Percentiles rank a stretch among this genome's conserved stretches.
Conservation (phyloP, 2,329 filamentous ascomycete genomes). For the Paecilomyces fulvus region DNA sequence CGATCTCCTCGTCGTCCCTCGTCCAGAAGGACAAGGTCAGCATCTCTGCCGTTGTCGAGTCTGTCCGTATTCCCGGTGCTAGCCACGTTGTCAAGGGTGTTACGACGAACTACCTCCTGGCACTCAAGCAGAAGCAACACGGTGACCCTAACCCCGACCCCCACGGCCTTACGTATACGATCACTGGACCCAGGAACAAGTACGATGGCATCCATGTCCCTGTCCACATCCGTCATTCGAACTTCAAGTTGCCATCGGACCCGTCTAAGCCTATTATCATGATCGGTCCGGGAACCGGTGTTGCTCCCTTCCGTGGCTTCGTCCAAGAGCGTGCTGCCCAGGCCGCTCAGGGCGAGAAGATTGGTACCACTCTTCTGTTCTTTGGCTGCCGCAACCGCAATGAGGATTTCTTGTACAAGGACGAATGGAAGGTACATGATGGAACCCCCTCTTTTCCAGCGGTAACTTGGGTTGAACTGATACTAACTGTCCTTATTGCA, state of each 20-base stretch:
- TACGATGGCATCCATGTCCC: slow-evolving; percentile 94
- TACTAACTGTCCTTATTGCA: slow-evolving; percentile 34
- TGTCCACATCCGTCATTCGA: slow-evolving; percentile 93
- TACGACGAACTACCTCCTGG: slow-evolving; percentile 91
- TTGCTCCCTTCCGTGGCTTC: slow-evolving; percentile 92
- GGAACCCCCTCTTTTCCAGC: slow-evolving; percentile 2
- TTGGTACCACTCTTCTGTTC: slow-evolving; percentile 85
- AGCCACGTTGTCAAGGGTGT: slow-evolving; percentile 81
- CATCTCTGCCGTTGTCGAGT: slow-evolving; percentile 91
- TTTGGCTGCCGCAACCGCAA: slow-evolving; percentile 80
- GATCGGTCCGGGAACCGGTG: slow-evolving; percentile 91
- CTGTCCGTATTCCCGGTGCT: slow-evolving; percentile 66
- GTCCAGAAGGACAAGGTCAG: slow-evolving; percentile 93
- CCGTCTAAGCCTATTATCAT: slow-evolving; percentile 91
- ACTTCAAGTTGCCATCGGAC: slow-evolving; percentile 97
- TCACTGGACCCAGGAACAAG: slow-evolving; percentile 87
- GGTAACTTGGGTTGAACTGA: not conserved
- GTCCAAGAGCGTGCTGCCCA: slow-evolving; percentile 86
- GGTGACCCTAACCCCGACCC: slow-evolving; percentile 71
- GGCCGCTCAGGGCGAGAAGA: slow-evolving; percentile 67
- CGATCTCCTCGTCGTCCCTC: slow-evolving; percentile 91
- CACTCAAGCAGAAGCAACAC: slow-evolving; percentile 94
- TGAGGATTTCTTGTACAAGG: slow-evolving; percentile 90
- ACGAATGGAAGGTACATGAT: slow-evolving; percentile 79
- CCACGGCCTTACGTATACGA: slow-evolving; percentile 76